These are phyloP conservation scores for Backusella circina DNA, from an alignment of 192 early-diverging fungal species.

Conservation along the genomic window DNA sequence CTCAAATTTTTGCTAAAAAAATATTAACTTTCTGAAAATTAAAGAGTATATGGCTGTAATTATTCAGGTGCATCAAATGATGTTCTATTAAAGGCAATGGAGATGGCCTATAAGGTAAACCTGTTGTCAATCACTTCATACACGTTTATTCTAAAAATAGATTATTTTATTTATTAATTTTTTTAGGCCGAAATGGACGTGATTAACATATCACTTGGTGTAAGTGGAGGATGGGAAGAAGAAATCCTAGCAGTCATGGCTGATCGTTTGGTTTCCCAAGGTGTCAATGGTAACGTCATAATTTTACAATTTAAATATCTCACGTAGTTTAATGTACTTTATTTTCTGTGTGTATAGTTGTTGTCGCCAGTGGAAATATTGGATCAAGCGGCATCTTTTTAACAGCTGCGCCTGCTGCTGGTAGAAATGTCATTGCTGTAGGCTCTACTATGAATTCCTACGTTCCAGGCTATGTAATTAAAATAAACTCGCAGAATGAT, in stretches of 20 bases:
- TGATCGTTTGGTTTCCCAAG: slow-evolving; percentile 39
- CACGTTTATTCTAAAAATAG: slow-evolving; percentile 3
- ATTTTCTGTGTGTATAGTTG: slow-evolving; percentile 30
- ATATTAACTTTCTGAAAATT: not conserved
- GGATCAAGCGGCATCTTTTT: slow-evolving; percentile 61
- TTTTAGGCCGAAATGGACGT: slow-evolving; percentile 60
- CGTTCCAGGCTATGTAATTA: slow-evolving; percentile 29
- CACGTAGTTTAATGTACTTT: not conserved
- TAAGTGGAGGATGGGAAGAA: slow-evolving; percentile 57
- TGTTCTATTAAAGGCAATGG: slow-evolving; percentile 74
- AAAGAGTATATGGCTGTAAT: slow-evolving; percentile 70
- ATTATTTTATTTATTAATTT: not conserved
- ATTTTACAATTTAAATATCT: not conserved
- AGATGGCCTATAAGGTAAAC: slow-evolving; percentile 53
- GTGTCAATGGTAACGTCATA: slow-evolving; percentile 31
- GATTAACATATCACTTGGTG: slow-evolving; percentile 84
- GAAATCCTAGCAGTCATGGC: slow-evolving; percentile 56
- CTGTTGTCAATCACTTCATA: not conserved
- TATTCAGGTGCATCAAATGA: slow-evolving; percentile 60
- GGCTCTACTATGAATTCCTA: slow-evolving; percentile 44
- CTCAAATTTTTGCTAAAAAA: not conserved
- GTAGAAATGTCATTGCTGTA: slow-evolving; percentile 52
- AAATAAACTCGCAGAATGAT: not conserved
- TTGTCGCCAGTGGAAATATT: slow-evolving; percentile 62
- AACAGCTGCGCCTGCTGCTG: slow-evolving; percentile 54